Conservation (phyloP, 2,329 filamentous ascomycete genomes). For the Penicillium corylophilum region DNA sequence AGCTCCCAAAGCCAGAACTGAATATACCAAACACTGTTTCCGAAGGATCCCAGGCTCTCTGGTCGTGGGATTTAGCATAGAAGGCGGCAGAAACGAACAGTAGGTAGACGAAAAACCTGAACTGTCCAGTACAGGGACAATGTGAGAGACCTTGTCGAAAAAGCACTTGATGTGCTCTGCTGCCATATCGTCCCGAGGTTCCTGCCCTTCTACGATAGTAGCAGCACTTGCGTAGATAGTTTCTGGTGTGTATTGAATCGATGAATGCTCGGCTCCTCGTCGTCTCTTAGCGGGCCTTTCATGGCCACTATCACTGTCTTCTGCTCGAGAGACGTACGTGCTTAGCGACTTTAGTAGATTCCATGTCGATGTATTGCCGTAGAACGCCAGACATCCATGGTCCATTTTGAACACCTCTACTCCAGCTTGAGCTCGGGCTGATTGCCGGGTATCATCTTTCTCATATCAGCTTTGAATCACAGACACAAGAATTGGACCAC, state of each 20-base stretch:
- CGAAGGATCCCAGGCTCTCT: neutral
- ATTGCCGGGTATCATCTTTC: neutral
- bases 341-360: neutral
- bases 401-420: neutral
- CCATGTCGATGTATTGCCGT: constrained; percentile 3
- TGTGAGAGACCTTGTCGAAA: neutral
- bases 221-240: neutral
- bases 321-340: neutral
- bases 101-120: neutral
- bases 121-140: neutral
- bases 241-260: too few relatives aligned
- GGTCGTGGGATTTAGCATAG: too few relatives aligned
- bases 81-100: neutral
- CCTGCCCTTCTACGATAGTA: neutral
- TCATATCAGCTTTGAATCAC: neutral
- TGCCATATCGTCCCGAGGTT: neutral
- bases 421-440: neutral
- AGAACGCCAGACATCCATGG: neutral
- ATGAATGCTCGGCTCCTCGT: neutral
- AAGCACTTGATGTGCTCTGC: neutral
- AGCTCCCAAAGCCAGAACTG: constrained; percentile 1
- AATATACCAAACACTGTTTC: neutral
- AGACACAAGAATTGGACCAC: neutral
- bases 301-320: neutral
- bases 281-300: neutral